These are phyloP conservation scores for Colletotrichum limetticola DNA, from an alignment of 2,329 filamentous ascomycete species.

Conservation along the genomic window DNA sequence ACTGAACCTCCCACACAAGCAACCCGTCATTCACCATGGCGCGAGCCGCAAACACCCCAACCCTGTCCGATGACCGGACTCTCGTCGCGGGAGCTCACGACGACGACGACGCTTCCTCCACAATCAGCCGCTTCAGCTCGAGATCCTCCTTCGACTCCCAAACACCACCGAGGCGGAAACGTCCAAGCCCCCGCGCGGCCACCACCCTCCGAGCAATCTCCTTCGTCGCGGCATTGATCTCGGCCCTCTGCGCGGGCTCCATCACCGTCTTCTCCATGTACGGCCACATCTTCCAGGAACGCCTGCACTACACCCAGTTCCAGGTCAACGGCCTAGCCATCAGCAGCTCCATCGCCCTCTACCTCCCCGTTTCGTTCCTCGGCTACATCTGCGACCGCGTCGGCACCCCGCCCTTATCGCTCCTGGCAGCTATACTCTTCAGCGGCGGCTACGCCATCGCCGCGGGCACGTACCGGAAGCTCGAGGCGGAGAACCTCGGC, in stretches of 20 bases:
- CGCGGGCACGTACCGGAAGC: conserved; percentile 75
- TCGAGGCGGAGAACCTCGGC: conserved; percentile 55
- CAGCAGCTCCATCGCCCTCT: conserved; percentile 86
- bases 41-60: conserved; percentile 22
- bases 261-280: conserved; percentile 96
- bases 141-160: conserved; percentile 37
- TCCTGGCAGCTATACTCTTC: conserved; percentile 79
- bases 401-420: conserved; percentile 80
- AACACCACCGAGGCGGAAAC: conserved; percentile 25
- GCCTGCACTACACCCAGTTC: conserved; percentile 87
- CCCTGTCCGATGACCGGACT: conserved; percentile 22
- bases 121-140: conserved; percentile 37
- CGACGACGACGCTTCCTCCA: conserved; percentile 33
- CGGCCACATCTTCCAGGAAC: conserved; percentile 87
- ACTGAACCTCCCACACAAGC: background rate
- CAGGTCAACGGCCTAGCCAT: conserved; percentile 93
- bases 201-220: conserved; percentile 55
- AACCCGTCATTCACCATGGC: conserved; percentile 21
- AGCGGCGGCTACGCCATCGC: conserved; percentile 85
- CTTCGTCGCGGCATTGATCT: conserved; percentile 65
- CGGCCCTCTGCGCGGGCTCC: conserved; percentile 84
- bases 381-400: conserved; percentile 93
- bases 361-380: conserved; percentile 89
- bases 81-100: background rate
- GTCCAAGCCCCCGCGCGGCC: conserved; percentile 32